A percentile compares a stretch with the other conserved stretches of the same genome.
These are phyloP conservation scores for Seiridium cupressi DNA, from an alignment of 2,329 filamentous ascomycete species.

Conservation along the genomic window DNA sequence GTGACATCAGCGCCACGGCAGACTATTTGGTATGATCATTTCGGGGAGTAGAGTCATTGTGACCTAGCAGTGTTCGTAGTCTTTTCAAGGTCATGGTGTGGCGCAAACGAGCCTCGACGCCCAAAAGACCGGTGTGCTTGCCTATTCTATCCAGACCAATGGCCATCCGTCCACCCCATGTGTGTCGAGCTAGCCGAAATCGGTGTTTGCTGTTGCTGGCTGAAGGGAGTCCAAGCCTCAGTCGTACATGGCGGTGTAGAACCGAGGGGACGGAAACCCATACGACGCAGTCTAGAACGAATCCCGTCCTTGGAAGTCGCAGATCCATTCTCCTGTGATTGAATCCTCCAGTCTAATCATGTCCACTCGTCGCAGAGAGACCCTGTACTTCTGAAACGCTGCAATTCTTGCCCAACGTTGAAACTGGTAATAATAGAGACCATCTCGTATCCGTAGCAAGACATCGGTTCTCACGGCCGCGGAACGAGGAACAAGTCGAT, in stretches of 20 bases:
- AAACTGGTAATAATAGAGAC: neutral
- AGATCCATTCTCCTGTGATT: neutral
- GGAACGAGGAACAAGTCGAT: neutral
- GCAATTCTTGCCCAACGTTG: slow-evolving; percentile 4
- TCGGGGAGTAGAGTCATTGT: neutral
- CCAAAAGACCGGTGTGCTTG: too few relatives aligned
- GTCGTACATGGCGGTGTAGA: neutral
- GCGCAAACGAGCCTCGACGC: too few relatives aligned
- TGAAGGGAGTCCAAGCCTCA: neutral
- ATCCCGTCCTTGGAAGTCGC: neutral
- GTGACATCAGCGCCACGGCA: slow-evolving; percentile 1
- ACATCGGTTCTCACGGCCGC: neutral
- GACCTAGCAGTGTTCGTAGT: neutral
- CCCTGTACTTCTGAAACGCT: slow-evolving; percentile 4
- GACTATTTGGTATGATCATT: slow-evolving; percentile 3
- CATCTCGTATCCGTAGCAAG: neutral
- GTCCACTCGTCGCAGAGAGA: neutral
- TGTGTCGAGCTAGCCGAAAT: neutral
- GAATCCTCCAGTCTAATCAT: neutral
- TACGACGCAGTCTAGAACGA: neutral
- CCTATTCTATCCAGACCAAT: too few relatives aligned
- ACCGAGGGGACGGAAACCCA: neutral
- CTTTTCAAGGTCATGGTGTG: neutral
- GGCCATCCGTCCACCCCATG: too few relatives aligned
- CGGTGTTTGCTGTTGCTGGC: neutral